Conservation (phyloP, 2,329 filamentous ascomycete species). For the Pseudogymnoascus sp. region DNA sequence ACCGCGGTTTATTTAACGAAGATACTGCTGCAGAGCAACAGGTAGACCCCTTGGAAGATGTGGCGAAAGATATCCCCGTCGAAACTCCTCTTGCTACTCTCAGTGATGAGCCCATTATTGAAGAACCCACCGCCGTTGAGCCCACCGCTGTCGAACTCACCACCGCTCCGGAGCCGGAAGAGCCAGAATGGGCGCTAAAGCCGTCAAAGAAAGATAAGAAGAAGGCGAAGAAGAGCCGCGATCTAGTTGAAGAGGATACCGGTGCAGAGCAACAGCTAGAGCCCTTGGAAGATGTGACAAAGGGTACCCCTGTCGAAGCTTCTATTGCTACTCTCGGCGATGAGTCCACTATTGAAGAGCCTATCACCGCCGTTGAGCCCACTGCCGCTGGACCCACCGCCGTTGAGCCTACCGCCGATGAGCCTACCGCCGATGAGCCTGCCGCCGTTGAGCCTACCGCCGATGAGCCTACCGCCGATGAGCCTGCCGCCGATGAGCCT, state of each 20-base stretch:
- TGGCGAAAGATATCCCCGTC: background rate
- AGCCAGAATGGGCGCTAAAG: background rate
- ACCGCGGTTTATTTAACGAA: background rate
- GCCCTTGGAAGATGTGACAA: background rate
- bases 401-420: background rate
- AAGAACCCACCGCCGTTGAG: background rate
- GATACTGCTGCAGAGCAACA: background rate
- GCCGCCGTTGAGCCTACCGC: background rate
- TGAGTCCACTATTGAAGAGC: background rate
- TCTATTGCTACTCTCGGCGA: background rate
- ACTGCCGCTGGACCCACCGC: background rate
- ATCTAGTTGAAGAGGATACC: background rate
- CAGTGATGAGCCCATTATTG: background rate
- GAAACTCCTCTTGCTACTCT: background rate
- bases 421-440: background rate
- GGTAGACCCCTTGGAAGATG: background rate
- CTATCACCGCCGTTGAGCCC: background rate
- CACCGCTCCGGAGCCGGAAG: constrained; percentile 19
- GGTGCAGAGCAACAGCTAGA: background rate
- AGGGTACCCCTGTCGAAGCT: background rate
- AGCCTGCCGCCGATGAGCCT: background rate
- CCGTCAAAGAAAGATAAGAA: constrained; percentile 10
- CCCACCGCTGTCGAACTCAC: background rate
- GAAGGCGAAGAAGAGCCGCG: background rate
- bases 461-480: background rate